A percentile compares a stretch with the other conserved stretches of the same genome.
Conservation (phyloP, 352 stramenopile genomes). For the Phytophthora lateralis region DNA sequence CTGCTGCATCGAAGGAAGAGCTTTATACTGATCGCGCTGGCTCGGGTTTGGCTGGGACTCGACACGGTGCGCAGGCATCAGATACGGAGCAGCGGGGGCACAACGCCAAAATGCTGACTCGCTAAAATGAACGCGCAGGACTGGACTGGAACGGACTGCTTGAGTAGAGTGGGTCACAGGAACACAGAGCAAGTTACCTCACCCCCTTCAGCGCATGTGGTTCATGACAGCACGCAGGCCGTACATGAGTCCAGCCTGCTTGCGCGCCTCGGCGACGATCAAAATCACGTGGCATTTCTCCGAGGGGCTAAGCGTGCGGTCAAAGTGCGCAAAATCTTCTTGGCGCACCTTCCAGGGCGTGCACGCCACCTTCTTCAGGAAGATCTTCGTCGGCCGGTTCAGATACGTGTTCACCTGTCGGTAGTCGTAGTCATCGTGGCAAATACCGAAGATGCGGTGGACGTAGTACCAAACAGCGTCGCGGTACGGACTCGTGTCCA, state of each 20-base stretch:
- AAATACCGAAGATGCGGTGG: slow-evolving; percentile 89
- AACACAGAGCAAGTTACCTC: slow-evolving; percentile 17
- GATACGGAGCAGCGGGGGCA: slow-evolving; percentile 13
- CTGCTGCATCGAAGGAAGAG: slow-evolving; percentile 40
- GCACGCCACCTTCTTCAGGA: slow-evolving; percentile 87
- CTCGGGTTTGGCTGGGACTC: slow-evolving; percentile 12
- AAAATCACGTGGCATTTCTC: slow-evolving; percentile 90
- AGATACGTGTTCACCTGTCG: slow-evolving; percentile 81
- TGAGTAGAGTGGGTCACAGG: slow-evolving; percentile 16
- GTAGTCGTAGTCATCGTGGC: slow-evolving; percentile 90
- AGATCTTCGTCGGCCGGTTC: slow-evolving; percentile 87
- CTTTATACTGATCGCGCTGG: slow-evolving; percentile 27
- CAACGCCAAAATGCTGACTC: slow-evolving; percentile 13
- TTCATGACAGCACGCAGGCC: slow-evolving; percentile 86
- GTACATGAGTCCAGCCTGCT: slow-evolving; percentile 89
- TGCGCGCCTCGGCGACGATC: slow-evolving; percentile 81
- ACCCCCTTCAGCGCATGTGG: slow-evolving; percentile 73
- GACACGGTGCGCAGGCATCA: slow-evolving; percentile 18
- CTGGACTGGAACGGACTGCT: slow-evolving; percentile 36
- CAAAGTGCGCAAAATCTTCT: slow-evolving; percentile 87
- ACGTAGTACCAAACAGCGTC: slow-evolving; percentile 90
- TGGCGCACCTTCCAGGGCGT: slow-evolving; percentile 83
- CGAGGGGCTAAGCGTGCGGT: slow-evolving; percentile 72
- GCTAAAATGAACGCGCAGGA: slow-evolving; percentile 28
- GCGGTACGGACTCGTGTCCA: slow-evolving; percentile 85